Percentiles rank a stretch among this genome's conserved stretches.
Conservation (phyloP, 2,329 filamentous ascomycete genomes). For the Cladosporium sp. region DNA sequence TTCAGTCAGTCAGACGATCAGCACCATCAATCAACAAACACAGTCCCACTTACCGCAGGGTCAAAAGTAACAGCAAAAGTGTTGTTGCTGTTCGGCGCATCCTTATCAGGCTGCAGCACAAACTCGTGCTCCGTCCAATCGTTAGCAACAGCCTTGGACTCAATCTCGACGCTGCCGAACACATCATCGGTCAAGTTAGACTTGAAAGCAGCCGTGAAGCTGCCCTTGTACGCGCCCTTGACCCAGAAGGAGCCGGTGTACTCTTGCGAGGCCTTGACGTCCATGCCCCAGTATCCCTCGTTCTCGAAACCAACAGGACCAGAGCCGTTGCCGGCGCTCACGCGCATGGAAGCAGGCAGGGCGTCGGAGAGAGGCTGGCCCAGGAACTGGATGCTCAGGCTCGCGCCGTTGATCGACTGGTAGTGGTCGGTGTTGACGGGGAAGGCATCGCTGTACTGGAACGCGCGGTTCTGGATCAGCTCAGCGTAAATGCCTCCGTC, state of each 20-base stretch:
- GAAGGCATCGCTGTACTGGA: slow-evolving; percentile 50
- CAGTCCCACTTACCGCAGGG: slow-evolving; percentile 30
- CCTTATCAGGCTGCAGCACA: slow-evolving; percentile 46
- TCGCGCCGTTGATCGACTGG: slow-evolving; percentile 26
- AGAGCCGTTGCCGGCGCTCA: slow-evolving; percentile 34
- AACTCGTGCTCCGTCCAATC: slow-evolving; percentile 37
- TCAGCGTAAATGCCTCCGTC: slow-evolving; percentile 74
- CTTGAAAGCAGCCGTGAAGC: slow-evolving; percentile 44
- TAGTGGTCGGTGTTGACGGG: slow-evolving; percentile 25
- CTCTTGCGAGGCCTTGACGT: slow-evolving; percentile 45
- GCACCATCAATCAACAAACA: background rate
- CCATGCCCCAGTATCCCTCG: slow-evolving; percentile 34
- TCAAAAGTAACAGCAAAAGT: slow-evolving; percentile 54
- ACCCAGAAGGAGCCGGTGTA: slow-evolving; percentile 56
- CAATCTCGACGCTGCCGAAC: slow-evolving; percentile 40
- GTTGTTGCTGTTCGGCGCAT: slow-evolving; percentile 52
- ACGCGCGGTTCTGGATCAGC: slow-evolving; percentile 68
- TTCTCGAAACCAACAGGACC: slow-evolving; percentile 52
- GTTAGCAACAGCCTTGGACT: slow-evolving; percentile 30
- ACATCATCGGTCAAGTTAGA: slow-evolving; percentile 44
- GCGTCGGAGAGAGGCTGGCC: slow-evolving; percentile 28
- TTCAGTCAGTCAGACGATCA: background rate
- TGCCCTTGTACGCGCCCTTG: slow-evolving; percentile 37
- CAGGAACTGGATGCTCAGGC: slow-evolving; percentile 25
- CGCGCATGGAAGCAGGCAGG: slow-evolving; percentile 30